These are phyloP conservation scores for Fraxinus latifolia DNA, from an alignment of 305 asterid species.

Conservation along the genomic window DNA sequence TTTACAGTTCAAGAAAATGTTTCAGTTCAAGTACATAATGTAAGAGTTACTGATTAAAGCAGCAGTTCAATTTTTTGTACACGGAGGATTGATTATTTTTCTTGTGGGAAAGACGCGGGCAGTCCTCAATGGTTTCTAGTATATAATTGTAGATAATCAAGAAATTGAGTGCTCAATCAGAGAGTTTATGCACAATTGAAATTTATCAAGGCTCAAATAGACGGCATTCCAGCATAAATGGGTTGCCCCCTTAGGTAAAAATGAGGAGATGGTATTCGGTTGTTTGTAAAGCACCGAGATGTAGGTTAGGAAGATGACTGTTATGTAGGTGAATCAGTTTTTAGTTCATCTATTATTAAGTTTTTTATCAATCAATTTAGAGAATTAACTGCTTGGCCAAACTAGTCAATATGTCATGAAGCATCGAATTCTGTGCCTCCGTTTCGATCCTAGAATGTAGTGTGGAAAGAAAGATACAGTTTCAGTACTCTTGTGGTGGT, in stretches of 20 bases:
- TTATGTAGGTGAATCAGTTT: background rate
- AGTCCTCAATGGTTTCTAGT: background rate
- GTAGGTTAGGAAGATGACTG: background rate
- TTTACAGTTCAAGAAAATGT: background rate
- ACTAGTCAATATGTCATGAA: background rate
- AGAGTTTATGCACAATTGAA: background rate
- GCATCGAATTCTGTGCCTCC: background rate
- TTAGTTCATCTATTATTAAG: background rate
- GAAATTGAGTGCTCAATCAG: background rate
- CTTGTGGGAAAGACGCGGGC: background rate
- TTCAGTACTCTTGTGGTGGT: background rate
- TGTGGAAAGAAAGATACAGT: background rate
- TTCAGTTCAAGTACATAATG: background rate
- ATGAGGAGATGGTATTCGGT: background rate
- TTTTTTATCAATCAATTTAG: background rate
- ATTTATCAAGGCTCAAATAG: background rate
- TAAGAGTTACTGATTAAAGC: background rate
- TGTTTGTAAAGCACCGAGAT: background rate
- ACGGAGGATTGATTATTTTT: background rate
- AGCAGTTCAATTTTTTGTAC: background rate
- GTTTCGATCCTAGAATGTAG: background rate
- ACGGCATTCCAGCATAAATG: background rate
- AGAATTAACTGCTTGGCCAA: background rate
- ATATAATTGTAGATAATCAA: background rate
- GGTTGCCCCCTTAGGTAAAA: background rate